Conservation (phyloP, 345 rosid genomes). For the Hypericum androsaemum region DNA sequence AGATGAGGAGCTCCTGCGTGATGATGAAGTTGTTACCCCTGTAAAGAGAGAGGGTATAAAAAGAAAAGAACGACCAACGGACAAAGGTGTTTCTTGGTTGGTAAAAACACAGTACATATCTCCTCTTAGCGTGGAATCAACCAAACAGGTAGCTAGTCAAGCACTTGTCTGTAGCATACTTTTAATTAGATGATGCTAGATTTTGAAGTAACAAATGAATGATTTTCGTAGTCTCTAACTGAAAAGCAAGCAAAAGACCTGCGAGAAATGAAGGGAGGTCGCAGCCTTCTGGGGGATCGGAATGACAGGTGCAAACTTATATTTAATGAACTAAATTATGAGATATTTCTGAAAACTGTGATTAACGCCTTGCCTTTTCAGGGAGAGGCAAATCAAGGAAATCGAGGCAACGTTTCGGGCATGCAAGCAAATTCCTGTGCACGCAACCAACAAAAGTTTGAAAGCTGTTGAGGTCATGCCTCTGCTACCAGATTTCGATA, state of each 20-base stretch:
- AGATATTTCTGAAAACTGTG: background rate
- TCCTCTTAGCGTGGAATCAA: constrained; percentile 69
- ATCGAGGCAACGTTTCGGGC: constrained; percentile 85
- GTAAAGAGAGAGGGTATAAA: constrained; percentile 79
- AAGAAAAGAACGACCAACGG: constrained; percentile 88
- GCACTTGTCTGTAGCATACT: background rate
- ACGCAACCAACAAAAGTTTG: constrained; percentile 74
- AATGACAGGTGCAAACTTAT: constrained; percentile 48
- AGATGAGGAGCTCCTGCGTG: constrained; percentile 82
- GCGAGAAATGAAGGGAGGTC: constrained; percentile 71
- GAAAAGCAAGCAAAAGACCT: constrained; percentile 95
- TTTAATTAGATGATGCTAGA: constrained; percentile 9
- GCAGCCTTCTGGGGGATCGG: constrained; percentile 55
- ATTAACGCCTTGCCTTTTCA: constrained; percentile 20
- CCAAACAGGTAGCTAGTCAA: constrained; percentile 57
- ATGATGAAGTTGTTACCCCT: constrained; percentile 70
- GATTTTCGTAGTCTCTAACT: constrained; percentile 65
- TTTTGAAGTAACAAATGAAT: constrained; percentile 8
- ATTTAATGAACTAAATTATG: too few species aligned
- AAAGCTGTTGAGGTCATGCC: constrained; percentile 71
- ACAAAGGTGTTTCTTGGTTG: constrained; percentile 91
- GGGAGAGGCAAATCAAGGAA: constrained; percentile 89
- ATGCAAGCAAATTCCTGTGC: constrained; percentile 66
- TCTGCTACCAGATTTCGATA: constrained; percentile 73
- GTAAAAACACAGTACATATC: constrained; percentile 96